These are phyloP conservation scores for Letharia columbiana DNA, from an alignment of 495 filamentous ascomycete genomes.

Conservation along the genomic window DNA sequence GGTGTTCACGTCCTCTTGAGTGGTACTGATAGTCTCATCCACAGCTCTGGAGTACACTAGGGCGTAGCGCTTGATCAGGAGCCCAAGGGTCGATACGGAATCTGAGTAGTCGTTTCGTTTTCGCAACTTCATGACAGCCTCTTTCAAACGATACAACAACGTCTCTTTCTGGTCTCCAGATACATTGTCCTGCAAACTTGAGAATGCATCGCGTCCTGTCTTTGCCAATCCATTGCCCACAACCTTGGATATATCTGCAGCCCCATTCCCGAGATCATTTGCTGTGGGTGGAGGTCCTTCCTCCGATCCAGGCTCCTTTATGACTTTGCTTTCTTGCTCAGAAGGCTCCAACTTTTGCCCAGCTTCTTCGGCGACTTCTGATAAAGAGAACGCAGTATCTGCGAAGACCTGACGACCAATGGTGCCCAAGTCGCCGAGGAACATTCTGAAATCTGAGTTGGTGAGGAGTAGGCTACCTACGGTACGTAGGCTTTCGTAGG, in stretches of 20 bases:
- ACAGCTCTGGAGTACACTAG: conserved; percentile 64
- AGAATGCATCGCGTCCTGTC: conserved; percentile 55
- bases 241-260: conserved; percentile 52
- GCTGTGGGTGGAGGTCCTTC: conserved; percentile 43
- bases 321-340: conserved; percentile 45
- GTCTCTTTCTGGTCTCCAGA: conserved; percentile 62
- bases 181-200: conserved; percentile 60
- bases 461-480: conserved; percentile 75
- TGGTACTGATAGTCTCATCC: conserved; percentile 50
- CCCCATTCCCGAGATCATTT: conserved; percentile 55
- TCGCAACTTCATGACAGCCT: conserved; percentile 64
- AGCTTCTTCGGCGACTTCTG: conserved; percentile 60
- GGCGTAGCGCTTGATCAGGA: conserved; percentile 71
- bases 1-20: conserved; percentile 58
- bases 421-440: conserved; percentile 72
- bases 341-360: conserved; percentile 64
- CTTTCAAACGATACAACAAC: conserved; percentile 64
- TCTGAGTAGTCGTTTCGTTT: conserved; percentile 73
- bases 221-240: conserved; percentile 55
- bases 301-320: conserved; percentile 52
- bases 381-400: conserved; percentile 73
- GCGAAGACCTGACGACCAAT: conserved; percentile 78
- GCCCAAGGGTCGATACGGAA: conserved; percentile 68
- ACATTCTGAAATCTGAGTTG: conserved; percentile 82
- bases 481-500: conserved; percentile 74